Evolutionary conservation across 148 eudicot species (phyloP), one percentile per base, ranked within the genome.

Genomic region (Rhododendron molle): DNA sequence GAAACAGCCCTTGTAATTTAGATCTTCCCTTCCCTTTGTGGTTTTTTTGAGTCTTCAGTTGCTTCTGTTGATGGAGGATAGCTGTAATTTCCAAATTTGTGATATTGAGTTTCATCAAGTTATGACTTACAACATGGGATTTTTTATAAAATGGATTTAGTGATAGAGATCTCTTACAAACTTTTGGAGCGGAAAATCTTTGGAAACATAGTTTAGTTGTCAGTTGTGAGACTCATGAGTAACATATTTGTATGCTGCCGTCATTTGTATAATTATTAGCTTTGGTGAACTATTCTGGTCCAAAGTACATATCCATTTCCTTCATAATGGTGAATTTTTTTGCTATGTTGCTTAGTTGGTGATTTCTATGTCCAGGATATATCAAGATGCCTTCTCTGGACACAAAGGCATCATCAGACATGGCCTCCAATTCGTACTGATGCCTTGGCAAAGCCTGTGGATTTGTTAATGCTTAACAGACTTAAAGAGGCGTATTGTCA

Each of bases 391-490:
- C 92, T 97, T 88, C 93, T 97, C 38, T 97, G 99, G 99, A 95
- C 98, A 67, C 99, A 97, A 88, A 93, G 99, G 83, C 98, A 97
- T 93, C 99, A 97, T 86, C 98, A 97, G 85, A 94, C 98, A 16
- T 97, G 99, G 99, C 99, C 98, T 81, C 98, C 96, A 34, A 94
- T 97, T 88, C 95, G 96, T 82, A 97, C 98, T 52, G 99, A 97
- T 89, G 89, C 96, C 79, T 86, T 97, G 81, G 87, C 94, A 56
- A 95, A 97, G 85, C 94, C 98, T 86, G 92, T 97, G 73, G 98
- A 97, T 86, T 85, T 94, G 85, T 83, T 97, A 85, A 94, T 94
- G 98, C 96, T 97, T 65, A 95, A 94, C 85, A 91, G 92, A 85
- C 93, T 97, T 78, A 97, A 94, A 91, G 99, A 97, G 90, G 90